Evolutionary conservation across 2,329 filamentous ascomycete genomes (phyloP).

Genomic region (Aureobasidium melanogenum): DNA sequence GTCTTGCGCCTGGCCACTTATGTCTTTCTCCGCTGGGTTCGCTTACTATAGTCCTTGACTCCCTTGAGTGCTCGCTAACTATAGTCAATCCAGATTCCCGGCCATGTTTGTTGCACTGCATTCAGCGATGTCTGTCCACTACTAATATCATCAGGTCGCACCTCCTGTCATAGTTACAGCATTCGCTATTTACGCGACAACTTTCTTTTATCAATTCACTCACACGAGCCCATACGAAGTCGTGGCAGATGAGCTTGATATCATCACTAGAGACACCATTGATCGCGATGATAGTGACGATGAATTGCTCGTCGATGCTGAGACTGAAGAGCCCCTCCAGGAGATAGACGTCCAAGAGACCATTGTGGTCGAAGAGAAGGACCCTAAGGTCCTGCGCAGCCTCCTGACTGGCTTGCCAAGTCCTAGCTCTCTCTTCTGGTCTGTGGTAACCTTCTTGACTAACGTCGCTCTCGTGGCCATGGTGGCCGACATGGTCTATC

Average conservation of each 20-base stretch:
- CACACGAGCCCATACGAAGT: slow-evolving; percentile 25
- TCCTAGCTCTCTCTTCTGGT: slow-evolving; percentile 57
- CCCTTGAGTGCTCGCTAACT: neutral
- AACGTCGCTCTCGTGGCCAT: slow-evolving; percentile 63
- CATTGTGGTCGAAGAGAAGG: slow-evolving; percentile 49
- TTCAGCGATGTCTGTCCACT: slow-evolving; percentile 15
- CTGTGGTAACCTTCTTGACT: slow-evolving; percentile 51
- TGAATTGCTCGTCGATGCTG: slow-evolving; percentile 28
- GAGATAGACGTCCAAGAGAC: slow-evolving; percentile 56
- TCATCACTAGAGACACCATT: slow-evolving; percentile 33
- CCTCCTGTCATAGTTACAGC: slow-evolving; percentile 28
- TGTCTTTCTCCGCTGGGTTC: slow-evolving; percentile 29
- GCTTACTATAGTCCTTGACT: slow-evolving; percentile 15
- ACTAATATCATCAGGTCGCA: slow-evolving; percentile 21
- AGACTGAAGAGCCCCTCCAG: slow-evolving; percentile 26
- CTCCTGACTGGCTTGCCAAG: slow-evolving; percentile 70
- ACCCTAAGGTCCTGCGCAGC: slow-evolving; percentile 51
- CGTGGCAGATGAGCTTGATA: slow-evolving; percentile 26
- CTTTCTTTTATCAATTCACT: slow-evolving; percentile 25
- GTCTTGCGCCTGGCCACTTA: slow-evolving; percentile 22
- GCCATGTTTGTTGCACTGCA: slow-evolving; percentile 22
- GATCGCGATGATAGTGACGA: slow-evolving; percentile 25
- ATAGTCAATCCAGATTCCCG: slow-evolving; percentile 24
- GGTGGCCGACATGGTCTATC: slow-evolving; percentile 68
- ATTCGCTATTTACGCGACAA: slow-evolving; percentile 37